Percentiles rank a stretch among this genome's conserved stretches.
Evolutionary conservation across 495 filamentous ascomycete species (phyloP).

Genomic region (Talaromyces ruber): DNA sequence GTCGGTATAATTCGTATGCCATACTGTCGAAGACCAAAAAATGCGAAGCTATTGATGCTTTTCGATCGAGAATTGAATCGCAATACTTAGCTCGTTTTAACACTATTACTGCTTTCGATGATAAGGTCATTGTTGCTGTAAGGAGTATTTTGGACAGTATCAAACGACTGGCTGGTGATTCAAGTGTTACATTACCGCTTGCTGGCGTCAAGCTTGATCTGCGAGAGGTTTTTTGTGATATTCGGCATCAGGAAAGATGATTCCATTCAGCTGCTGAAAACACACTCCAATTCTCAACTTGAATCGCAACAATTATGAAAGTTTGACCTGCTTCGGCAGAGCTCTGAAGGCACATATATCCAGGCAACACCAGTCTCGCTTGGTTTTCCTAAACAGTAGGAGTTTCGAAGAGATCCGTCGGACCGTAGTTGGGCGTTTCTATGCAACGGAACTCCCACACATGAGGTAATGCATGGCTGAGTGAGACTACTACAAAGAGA

Average conservation of each 20-base stretch:
- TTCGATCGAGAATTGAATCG: not conserved
- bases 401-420: not conserved
- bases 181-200: not conserved
- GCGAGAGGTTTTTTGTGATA: not conserved
- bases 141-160: not conserved
- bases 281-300: too few relatives aligned
- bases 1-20: not conserved
- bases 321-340: too few relatives aligned
- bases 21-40: not conserved
- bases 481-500: not conserved
- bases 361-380: not conserved
- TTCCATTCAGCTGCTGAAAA: too few relatives aligned
- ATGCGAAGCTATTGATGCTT: not conserved
- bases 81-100: not conserved
- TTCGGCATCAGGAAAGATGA: not conserved
- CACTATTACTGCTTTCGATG: not conserved
- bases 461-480: not conserved
- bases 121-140: not conserved
- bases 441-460: not conserved
- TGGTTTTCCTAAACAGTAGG: not conserved
- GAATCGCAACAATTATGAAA: too few relatives aligned
- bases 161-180: not conserved
- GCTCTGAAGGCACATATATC: not conserved
- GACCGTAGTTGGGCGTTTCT: not conserved
- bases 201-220: not conserved